Evolutionary conservation across 1,284 basidiomycete genomes (phyloP).

Genomic region (Phellopilus nigrolimitatus): DNA sequence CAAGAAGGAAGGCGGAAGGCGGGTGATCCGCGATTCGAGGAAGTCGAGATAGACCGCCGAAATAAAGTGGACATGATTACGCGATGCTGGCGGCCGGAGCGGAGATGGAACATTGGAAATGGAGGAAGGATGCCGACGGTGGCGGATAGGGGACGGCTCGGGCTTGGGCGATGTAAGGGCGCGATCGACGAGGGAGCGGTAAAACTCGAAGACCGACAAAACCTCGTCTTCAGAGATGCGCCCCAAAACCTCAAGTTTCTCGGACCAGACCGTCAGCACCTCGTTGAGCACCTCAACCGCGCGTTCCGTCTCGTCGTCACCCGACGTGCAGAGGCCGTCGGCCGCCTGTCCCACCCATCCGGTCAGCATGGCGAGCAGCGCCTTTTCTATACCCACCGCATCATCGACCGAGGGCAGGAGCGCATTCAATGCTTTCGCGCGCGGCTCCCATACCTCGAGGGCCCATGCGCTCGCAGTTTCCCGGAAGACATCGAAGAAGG

Average conservation of each 20-base stretch:
- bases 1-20: constrained; percentile 50
- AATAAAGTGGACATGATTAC: constrained; percentile 55
- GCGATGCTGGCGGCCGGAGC: constrained; percentile 27
- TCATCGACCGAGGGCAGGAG: constrained; percentile 55
- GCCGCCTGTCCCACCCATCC: constrained; percentile 63
- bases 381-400: constrained; percentile 58
- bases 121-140: constrained; percentile 55
- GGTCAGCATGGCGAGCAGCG: constrained; percentile 49
- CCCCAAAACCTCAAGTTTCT: constrained; percentile 46
- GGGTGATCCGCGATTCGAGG: constrained; percentile 53
- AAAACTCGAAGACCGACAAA: constrained; percentile 49
- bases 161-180: too few species aligned
- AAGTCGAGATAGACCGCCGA: constrained; percentile 60
- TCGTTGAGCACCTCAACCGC: constrained; percentile 53
- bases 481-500: constrained; percentile 55
- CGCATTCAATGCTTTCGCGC: constrained; percentile 59
- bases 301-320: constrained; percentile 56
- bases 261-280: constrained; percentile 49
- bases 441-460: constrained; percentile 61
- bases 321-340: constrained; percentile 41
- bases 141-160: constrained; percentile 35
- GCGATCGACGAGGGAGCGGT: constrained; percentile 54
- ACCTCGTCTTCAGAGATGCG: constrained; percentile 55
- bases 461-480: constrained; percentile 46
- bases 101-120: constrained; percentile 34